Evolutionary conservation across 1,139 yeast genomes (phyloP).

Genomic region (Candida labiduridarum): DNA sequence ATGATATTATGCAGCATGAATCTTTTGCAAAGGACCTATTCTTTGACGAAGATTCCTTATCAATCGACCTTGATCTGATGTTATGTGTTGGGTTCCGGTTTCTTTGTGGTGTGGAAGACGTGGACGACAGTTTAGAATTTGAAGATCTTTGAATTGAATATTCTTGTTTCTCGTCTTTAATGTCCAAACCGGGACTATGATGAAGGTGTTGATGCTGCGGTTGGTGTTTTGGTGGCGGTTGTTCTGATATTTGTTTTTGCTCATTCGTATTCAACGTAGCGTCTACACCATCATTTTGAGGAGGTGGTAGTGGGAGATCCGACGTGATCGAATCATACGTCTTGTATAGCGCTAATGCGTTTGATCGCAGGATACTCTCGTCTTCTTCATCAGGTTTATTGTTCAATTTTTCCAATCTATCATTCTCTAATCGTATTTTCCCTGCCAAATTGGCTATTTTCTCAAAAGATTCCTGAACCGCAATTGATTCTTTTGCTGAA

Average conservation of each 20-base stretch:
- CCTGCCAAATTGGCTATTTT: conserved; percentile 2
- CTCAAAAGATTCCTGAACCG: conserved; percentile 31
- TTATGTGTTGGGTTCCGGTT: neutral
- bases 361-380: neutral
- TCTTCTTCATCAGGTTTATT: neutral
- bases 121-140: neutral
- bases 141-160: neutral
- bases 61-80: neutral
- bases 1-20: conserved; percentile 4
- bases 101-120: neutral
- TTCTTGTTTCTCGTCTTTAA: neutral
- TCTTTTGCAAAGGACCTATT: neutral
- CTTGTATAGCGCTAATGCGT: neutral
- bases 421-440: neutral
- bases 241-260: neutral
- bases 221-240: neutral
- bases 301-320: neutral
- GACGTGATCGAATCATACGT: neutral
- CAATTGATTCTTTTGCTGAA: conserved; percentile 25
- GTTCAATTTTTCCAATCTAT: neutral
- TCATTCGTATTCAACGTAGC: too few species aligned
- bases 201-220: neutral
- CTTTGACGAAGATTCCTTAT: neutral
- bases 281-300: neutral
- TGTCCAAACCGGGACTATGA: neutral